Evolutionary conservation across 2,329 filamentous ascomycete species (phyloP).

Genomic region (Leptographium flavum): DNA sequence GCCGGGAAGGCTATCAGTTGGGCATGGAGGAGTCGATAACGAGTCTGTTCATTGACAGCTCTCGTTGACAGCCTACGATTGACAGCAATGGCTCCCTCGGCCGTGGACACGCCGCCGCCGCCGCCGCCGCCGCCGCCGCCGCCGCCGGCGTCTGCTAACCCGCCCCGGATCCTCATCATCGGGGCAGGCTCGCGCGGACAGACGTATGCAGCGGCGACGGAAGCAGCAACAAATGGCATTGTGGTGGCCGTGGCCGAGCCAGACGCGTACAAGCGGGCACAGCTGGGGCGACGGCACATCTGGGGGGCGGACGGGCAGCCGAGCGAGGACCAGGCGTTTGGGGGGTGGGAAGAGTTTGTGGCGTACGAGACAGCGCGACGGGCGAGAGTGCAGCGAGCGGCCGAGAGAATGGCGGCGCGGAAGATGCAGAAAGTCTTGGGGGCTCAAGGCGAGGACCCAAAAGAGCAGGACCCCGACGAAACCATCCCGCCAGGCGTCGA

Average conservation of each 20-base stretch:
- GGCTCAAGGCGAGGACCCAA: background rate
- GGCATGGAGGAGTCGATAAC: no score
- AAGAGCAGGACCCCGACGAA: slow-evolving; percentile 11
- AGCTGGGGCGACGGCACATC: slow-evolving; percentile 58
- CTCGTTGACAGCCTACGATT: background rate
- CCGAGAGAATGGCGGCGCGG: slow-evolving; percentile 10
- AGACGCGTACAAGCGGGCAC: slow-evolving; percentile 56
- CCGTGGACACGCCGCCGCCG: background rate
- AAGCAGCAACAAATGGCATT: slow-evolving; percentile 48
- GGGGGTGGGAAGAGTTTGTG: slow-evolving; percentile 63
- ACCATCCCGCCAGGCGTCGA: slow-evolving; percentile 41
- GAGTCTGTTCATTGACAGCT: no score
- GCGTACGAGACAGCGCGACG: slow-evolving; percentile 53
- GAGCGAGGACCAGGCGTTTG: slow-evolving; percentile 52
- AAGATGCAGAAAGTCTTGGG: background rate
- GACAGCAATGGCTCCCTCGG: background rate
- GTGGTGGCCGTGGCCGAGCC: slow-evolving; percentile 75
- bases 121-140: slow-evolving; percentile 24
- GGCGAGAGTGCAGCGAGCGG: slow-evolving; percentile 22
- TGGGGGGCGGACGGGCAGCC: slow-evolving; percentile 41
- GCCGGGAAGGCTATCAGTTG: background rate
- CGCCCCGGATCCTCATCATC: slow-evolving; percentile 61
- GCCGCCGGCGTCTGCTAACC: slow-evolving; percentile 29
- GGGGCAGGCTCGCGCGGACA: slow-evolving; percentile 70
- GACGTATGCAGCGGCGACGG: slow-evolving; percentile 56